phyloP scores from a whole-genome alignment of 1,139 yeast species.

The Geotrichum armillariae region DNA sequence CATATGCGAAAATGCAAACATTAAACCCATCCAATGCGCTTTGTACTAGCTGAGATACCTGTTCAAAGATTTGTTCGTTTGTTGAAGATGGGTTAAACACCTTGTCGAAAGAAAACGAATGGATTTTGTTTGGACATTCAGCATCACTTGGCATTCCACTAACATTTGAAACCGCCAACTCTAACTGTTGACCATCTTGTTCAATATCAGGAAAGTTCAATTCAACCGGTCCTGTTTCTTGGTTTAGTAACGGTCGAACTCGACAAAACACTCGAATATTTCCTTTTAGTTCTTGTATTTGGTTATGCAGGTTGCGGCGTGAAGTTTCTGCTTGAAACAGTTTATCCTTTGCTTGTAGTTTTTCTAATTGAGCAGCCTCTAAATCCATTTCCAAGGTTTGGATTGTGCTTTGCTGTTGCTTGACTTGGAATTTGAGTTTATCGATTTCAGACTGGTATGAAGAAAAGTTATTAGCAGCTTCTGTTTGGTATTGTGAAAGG shows the following conservation, averaged over 20 bases:
- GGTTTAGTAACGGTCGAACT: constrained; percentile 57
- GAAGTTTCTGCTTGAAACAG: constrained; percentile 49
- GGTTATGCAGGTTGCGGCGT: constrained; percentile 71
- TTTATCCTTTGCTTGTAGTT: constrained; percentile 34
- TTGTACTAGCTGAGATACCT: constrained; percentile 83
- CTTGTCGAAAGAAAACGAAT: constrained; percentile 71
- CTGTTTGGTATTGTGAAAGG: constrained; percentile 5
- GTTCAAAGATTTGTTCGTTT: constrained; percentile 73
- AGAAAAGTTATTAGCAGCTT: constrained; percentile 4
- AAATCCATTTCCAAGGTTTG: constrained; percentile 25
- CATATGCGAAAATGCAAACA: constrained; percentile 38
- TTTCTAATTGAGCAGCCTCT: constrained; percentile 26
- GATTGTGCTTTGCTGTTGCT: constrained; percentile 4
- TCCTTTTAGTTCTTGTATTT: constrained; percentile 84
- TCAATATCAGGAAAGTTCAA: constrained; percentile 54
- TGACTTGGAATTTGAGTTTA: constrained; percentile 4
- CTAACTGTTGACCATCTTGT: constrained; percentile 48
- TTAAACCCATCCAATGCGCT: constrained; percentile 78
- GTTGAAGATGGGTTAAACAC: constrained; percentile 58
- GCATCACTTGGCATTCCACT: constrained; percentile 16
- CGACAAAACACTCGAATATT: constrained; percentile 91
- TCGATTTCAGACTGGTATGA: constrained; percentile 2
- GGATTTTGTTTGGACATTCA: constrained; percentile 33
- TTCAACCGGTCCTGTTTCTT: constrained; percentile 37
- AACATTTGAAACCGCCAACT: constrained; percentile 27